Percentiles rank a stretch among this genome's conserved stretches.
phyloP scores from a whole-genome alignment of 768 basidiomycete species.

The Tylopilus sp. region DNA sequence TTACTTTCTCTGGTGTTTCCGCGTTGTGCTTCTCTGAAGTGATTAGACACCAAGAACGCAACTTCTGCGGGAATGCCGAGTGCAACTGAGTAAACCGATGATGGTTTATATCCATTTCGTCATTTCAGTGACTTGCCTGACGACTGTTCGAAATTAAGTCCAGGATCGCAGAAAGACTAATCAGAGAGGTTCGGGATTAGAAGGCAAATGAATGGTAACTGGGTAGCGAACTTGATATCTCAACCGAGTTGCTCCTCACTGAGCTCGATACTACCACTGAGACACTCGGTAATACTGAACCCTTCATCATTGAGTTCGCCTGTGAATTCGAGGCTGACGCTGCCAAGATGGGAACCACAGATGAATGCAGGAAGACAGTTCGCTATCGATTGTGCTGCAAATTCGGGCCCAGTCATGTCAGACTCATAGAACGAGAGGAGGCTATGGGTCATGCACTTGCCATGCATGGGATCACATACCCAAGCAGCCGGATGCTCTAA shows the following conservation, averaged over 20 bases:
- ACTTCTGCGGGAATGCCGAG: slow-evolving; percentile 48
- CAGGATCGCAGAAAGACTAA: slow-evolving; percentile 90
- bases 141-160: slow-evolving; percentile 91
- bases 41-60: slow-evolving; percentile 81
- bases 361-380: slow-evolving; percentile 77
- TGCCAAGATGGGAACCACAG: slow-evolving; percentile 71
- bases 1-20: slow-evolving; percentile 28
- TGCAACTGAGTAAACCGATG: background rate
- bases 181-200: background rate
- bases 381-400: slow-evolving; percentile 80
- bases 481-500: slow-evolving; percentile 88
- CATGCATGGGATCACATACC: slow-evolving; percentile 99
- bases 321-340: slow-evolving; percentile 88
- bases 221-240: slow-evolving; percentile 69
- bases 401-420: background rate
- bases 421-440: background rate
- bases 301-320: slow-evolving; percentile 89
- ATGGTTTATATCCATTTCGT: background rate
- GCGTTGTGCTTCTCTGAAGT: slow-evolving; percentile 66
- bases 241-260: slow-evolving; percentile 84
- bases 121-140: slow-evolving; percentile 80
- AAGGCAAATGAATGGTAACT: too few relatives aligned
- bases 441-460: slow-evolving; percentile 63
- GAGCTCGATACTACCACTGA: slow-evolving; percentile 95
- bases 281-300: slow-evolving; percentile 93